Percentiles rank a stretch among this genome's conserved stretches.
phyloP scores from a whole-genome alignment of 2,329 filamentous ascomycete species.

The Hymenoscyphus linearis region DNA sequence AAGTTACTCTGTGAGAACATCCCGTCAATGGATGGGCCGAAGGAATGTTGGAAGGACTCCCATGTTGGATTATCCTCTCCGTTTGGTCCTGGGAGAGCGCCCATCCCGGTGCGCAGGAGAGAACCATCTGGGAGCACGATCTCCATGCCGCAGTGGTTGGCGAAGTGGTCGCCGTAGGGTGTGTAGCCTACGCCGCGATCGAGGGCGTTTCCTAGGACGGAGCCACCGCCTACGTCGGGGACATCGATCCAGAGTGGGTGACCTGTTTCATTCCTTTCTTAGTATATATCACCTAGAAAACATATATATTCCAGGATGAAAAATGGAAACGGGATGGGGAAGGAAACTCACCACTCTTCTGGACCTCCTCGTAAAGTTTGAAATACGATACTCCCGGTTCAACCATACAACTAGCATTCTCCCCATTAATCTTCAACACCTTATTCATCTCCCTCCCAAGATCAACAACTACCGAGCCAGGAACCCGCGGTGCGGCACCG shows the following conservation, averaged over 20 bases:
- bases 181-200: conserved; percentile 39
- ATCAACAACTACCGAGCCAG: conserved; percentile 45
- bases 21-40: conserved; percentile 38
- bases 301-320: neutral
- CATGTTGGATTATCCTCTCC: conserved; percentile 35
- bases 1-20: conserved; percentile 49
- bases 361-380: conserved; percentile 43
- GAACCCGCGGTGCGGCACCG: conserved; percentile 47
- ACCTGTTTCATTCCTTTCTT: neutral
- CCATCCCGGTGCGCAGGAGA: conserved; percentile 43
- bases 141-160: conserved; percentile 38
- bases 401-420: conserved; percentile 44
- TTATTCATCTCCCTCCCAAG: conserved; percentile 47
- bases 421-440: conserved; percentile 46
- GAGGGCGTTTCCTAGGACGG: conserved; percentile 40
- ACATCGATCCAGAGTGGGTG: conserved; percentile 11
- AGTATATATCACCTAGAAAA: no score
- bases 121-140: conserved; percentile 41
- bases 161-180: conserved; percentile 37
- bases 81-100: conserved; percentile 37
- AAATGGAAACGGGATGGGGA: neutral
- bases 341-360: conserved; percentile 19
- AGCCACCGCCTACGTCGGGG: conserved; percentile 37
- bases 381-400: conserved; percentile 52
- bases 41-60: conserved; percentile 37